These are phyloP conservation scores for Chrysanthemum lavandulifolium DNA, from an alignment of 129 eudicot species.

Conservation along the genomic window DNA sequence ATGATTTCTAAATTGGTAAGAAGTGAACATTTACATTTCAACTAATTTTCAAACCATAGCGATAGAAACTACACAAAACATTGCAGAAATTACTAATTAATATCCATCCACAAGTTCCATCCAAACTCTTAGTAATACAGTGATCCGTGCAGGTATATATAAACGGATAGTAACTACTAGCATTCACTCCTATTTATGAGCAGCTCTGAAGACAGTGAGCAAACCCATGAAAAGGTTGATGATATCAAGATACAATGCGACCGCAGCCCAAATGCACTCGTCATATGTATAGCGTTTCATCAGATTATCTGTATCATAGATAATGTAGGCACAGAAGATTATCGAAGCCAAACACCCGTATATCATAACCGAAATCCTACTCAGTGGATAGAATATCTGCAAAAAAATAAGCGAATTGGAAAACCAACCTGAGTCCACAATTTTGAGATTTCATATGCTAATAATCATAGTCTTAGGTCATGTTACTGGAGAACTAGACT, in stretches of 20 bases:
- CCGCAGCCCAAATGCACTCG: constrained; percentile 70
- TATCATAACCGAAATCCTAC: constrained; percentile 48
- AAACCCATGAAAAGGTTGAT: constrained; percentile 60
- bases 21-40: no score
- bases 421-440: background rate
- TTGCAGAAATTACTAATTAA: background rate
- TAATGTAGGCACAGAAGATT: constrained; percentile 67
- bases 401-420: constrained; percentile 6
- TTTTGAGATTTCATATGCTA: background rate
- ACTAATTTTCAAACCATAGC: no score
- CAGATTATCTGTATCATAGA: constrained; percentile 67
- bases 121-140: background rate
- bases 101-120: background rate
- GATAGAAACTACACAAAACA: background rate
- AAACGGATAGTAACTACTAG: background rate
- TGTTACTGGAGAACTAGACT: no score
- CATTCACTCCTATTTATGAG: constrained; percentile 34
- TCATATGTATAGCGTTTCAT: constrained; percentile 64
- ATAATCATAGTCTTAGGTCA: no score
- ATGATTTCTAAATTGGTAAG: no score
- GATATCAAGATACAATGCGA: constrained; percentile 54
- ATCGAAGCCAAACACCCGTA: constrained; percentile 59
- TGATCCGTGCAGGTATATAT: background rate
- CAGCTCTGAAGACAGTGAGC: constrained; percentile 50
- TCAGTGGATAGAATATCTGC: constrained; percentile 65